These are phyloP conservation scores for Fusarium neocosmosporiellum DNA, from an alignment of 2,329 filamentous ascomycete genomes.

Conservation along the genomic window DNA sequence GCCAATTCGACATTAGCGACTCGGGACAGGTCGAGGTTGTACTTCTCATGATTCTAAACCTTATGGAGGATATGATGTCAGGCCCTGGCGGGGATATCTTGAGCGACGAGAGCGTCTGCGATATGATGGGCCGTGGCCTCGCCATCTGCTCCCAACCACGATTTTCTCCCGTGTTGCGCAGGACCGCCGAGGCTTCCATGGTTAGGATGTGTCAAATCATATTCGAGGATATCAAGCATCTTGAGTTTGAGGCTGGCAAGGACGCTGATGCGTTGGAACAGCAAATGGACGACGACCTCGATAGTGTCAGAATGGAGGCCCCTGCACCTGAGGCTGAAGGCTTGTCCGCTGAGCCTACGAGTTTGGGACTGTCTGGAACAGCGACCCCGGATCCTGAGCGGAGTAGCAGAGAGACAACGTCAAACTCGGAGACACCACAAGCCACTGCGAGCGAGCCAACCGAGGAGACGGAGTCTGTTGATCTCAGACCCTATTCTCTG, in stretches of 20 bases:
- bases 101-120: conserved; percentile 98
- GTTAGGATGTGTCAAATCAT: conserved; percentile 99
- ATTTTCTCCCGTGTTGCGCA: conserved; percentile 88
- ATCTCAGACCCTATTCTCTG: conserved; percentile 89
- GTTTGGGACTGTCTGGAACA: conserved; percentile 31
- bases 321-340: conserved; percentile 31
- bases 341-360: conserved; percentile 29
- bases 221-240: conserved; percentile 89
- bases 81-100: conserved; percentile 91
- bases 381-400: conserved; percentile 35
- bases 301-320: conserved; percentile 82
- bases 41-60: conserved; percentile 89
- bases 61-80: conserved; percentile 99
- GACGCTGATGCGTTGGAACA: conserved; percentile 74
- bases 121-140: conserved; percentile 98
- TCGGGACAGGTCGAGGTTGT: conserved; percentile 96
- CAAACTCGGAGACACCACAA: conserved; percentile 54
- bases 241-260: conserved; percentile 77
- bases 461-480: conserved; percentile 60
- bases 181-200: conserved; percentile 96
- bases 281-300: conserved; percentile 74
- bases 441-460: conserved; percentile 46
- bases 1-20: conserved; percentile 96
- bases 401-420: conserved; percentile 64
- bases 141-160: conserved; percentile 97